These are phyloP conservation scores for Bimuria novae-zelandiae DNA, from an alignment of 2,329 filamentous ascomycete species.

Conservation along the genomic window DNA sequence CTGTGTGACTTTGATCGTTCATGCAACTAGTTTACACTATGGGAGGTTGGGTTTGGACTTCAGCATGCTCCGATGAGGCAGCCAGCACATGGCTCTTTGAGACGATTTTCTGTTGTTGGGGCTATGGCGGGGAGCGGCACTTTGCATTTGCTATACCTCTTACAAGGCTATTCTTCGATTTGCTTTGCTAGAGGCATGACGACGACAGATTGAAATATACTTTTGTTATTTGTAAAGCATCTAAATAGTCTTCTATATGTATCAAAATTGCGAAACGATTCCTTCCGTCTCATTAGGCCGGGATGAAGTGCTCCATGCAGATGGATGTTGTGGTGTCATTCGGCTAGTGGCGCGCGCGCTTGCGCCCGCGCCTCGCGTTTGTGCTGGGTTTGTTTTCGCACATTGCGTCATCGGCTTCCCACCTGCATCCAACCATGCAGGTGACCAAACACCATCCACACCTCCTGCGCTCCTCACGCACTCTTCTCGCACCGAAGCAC, in stretches of 20 bases:
- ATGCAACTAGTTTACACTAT: too few relatives aligned
- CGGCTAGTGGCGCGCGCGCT: too few relatives aligned
- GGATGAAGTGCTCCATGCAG: too few relatives aligned
- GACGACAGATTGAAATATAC: constrained; percentile 2
- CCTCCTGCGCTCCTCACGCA: neutral
- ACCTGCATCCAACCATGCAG: neutral
- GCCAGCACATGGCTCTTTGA: neutral
- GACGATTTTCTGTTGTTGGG: neutral
- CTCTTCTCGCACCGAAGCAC: neutral
- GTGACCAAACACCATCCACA: constrained; percentile 2
- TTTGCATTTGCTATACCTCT: too few relatives aligned
- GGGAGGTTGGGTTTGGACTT: neutral
- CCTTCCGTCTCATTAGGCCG: too few relatives aligned
- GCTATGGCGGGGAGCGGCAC: too few relatives aligned
- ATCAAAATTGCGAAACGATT: too few relatives aligned
- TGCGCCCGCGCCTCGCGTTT: neutral
- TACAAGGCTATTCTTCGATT: too few relatives aligned
- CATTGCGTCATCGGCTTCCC: constrained; percentile 13
- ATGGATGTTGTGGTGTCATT: too few relatives aligned
- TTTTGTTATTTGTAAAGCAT: neutral
- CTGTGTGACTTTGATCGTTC: too few relatives aligned
- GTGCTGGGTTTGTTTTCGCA: neutral
- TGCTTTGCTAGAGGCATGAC: neutral
- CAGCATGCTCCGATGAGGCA: too few relatives aligned
- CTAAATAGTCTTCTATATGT: neutral